Base-by-base conservation (phyloP, 495 filamentous ascomycete genomes). In the Thermochaetoides thermophila region DNA sequence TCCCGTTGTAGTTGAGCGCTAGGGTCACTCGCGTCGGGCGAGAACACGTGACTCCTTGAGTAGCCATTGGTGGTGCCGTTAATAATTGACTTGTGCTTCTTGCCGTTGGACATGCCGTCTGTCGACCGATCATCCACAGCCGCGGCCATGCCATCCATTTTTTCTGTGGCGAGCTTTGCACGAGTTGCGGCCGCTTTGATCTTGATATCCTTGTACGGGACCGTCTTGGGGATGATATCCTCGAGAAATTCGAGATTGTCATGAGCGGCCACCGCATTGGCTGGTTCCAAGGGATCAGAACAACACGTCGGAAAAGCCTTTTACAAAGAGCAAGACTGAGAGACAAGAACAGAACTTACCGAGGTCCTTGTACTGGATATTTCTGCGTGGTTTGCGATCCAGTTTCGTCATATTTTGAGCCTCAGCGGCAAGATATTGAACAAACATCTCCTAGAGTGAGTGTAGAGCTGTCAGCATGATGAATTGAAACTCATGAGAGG, bases 231-330 rank as follows among this genome's bases (percentile, higher is more conserved):
- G 17, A 95, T 75, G 7, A 95, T 73, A 52, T 96, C 89, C 42
- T 80, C 59, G 12, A 96, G 80, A 56, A 97, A 97, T 49, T 95
- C 84, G 35, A 96, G 81, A 58, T 92, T 89, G 53, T 95, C 87
- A 22, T 81, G 74, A 50, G 81, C 80, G 8, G 82, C 70, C 27
- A 96, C 83, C 17, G 89, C 87, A 47, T 73, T 81, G 34, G 89
- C 84, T 81, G 32, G n/a, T n/a, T n/a, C n/a, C n/a, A n/a, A n/a
- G 9, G 5, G 13, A n/a, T 15, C 11, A n/a, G n/a, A n/a, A n/a
- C n/a, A n/a, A n/a, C n/a, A n/a, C n/a, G n/a, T n/a, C n/a, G n/a
- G n/a, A n/a, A n/a, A n/a, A n/a, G n/a, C n/a, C n/a, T n/a, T n/a
- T 1, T 3, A 26, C 4, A 10, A 12, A 21, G 12, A 32, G 23